Percentiles rank a stretch among this genome's conserved stretches.
Conservation (phyloP, 768 basidiomycete species). For the Auricularia sp. region DNA sequence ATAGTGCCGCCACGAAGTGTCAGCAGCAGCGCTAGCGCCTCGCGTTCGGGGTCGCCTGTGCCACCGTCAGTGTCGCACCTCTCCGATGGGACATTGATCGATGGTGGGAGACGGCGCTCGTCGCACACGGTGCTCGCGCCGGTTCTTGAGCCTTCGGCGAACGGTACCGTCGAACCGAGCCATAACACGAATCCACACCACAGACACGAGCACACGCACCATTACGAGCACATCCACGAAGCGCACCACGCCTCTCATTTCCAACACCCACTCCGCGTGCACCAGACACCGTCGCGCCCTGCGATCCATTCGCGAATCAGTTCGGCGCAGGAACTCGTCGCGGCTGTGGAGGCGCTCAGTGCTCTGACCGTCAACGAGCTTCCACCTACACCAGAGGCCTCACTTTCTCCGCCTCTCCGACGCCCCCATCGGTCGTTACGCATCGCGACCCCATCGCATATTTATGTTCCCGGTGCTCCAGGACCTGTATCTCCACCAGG, state of each 20-base stretch:
- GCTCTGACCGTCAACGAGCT: constrained; percentile 1
- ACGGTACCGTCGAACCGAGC: no score
- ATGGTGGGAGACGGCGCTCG: no score
- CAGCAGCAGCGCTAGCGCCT: neutral
- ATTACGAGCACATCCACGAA: neutral
- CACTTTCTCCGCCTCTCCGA: neutral
- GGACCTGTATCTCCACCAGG: neutral
- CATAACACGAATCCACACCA: no score
- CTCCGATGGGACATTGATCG: no score
- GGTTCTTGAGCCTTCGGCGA: no score
- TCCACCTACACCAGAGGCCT: constrained; percentile 26
- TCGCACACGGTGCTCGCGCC: no score
- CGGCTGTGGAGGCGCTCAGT: neutral
- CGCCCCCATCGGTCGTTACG: neutral
- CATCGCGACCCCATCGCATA: neutral
- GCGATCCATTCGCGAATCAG: neutral
- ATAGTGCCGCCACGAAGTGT: constrained; percentile 46
- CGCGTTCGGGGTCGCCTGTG: neutral
- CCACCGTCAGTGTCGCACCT: neutral
- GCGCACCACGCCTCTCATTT: neutral
- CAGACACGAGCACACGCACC: neutral
- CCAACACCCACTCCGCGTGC: neutral
- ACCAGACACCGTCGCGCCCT: neutral
- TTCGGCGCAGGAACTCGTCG: neutral
- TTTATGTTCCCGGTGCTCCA: neutral